Percentiles rank a stretch among this genome's conserved stretches.
Evolutionary conservation across 192 early-diverging fungal species (phyloP).

Genomic region (Dissophora ornata): DNA sequence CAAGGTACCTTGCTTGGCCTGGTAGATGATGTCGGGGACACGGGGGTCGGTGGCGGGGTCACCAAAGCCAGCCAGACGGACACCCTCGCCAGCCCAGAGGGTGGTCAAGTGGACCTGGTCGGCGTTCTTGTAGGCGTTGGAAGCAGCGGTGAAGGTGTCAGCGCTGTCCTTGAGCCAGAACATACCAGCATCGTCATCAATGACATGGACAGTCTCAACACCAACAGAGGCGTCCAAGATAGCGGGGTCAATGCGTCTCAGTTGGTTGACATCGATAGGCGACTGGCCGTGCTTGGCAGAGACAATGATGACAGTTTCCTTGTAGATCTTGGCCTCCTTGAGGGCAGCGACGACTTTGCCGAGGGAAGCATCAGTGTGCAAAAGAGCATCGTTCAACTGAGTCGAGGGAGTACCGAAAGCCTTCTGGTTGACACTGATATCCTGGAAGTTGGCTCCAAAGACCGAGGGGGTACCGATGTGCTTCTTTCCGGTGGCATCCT

Average conservation of each 20-base stretch:
- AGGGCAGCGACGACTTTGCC: slow-evolving; percentile 4
- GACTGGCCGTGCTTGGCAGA: slow-evolving; percentile 15
- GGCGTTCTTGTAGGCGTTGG: slow-evolving; percentile 10
- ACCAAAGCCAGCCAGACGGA: slow-evolving; percentile 13
- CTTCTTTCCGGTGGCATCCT: slow-evolving; percentile 7
- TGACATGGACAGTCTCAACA: slow-evolving; percentile 1
- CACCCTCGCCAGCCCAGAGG: slow-evolving; percentile 21
- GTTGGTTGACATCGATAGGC: slow-evolving; percentile 2
- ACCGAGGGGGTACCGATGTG: slow-evolving; percentile 7
- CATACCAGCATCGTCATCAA: slow-evolving; percentile 22
- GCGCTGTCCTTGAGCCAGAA: slow-evolving; percentile 23
- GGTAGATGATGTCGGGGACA: slow-evolving; percentile 27
- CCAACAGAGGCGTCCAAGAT: slow-evolving; percentile 1
- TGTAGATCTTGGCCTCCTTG: slow-evolving; percentile 11
- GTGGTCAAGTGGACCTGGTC: slow-evolving; percentile 13
- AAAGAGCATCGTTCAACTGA: background rate
- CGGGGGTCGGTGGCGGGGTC: slow-evolving; percentile 27
- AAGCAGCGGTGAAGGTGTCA: slow-evolving; percentile 21
- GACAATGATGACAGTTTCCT: slow-evolving; percentile 14
- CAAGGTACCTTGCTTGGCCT: slow-evolving; percentile 16
- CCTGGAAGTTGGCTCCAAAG: slow-evolving; percentile 4
- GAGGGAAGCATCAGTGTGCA: slow-evolving; percentile 5
- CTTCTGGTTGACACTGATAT: slow-evolving; percentile 4
- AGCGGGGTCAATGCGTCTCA: slow-evolving; percentile 2
- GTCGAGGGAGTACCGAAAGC: background rate